Percentiles rank a stretch among this genome's conserved stretches.
Conservation (phyloP, 78 protist species). For the Pigoraptor vietnamica region DNA sequence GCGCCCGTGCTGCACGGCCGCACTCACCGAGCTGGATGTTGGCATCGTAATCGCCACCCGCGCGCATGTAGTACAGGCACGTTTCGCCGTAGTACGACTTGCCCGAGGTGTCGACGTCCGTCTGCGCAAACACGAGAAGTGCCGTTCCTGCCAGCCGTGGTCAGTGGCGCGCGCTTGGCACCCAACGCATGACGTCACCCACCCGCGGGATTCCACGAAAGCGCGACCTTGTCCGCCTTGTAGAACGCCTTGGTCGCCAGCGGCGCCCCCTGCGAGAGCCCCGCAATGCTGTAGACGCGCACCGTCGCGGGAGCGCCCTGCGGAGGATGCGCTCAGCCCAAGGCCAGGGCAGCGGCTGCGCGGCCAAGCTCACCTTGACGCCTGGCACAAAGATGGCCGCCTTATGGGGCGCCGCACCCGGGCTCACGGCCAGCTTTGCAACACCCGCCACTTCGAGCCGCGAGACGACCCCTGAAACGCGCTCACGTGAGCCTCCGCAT, state of each 20-base stretch:
- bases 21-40: slow-evolving; percentile 10
- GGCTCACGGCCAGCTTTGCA: background rate
- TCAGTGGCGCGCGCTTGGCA: background rate
- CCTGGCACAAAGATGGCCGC: slow-evolving; percentile 29
- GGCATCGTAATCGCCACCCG: background rate
- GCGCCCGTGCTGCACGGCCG: background rate
- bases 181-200: background rate
- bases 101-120: slow-evolving; percentile 46
- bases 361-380: background rate
- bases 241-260: slow-evolving; percentile 1
- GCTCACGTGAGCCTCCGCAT: background rate
- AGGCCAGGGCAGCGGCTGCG: background rate
- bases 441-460: background rate
- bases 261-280: background rate
- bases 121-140: slow-evolving; percentile 21
- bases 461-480: background rate
- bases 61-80: slow-evolving; percentile 9
- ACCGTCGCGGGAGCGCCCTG: background rate
- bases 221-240: slow-evolving; percentile 4
- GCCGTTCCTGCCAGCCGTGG: background rate
- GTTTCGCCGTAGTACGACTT: slow-evolving; percentile 58
- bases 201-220: slow-evolving; percentile 17
- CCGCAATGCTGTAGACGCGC: background rate
- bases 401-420: slow-evolving; percentile 11
- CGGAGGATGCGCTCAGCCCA: background rate